Evolutionary conservation across 495 filamentous ascomycete species (phyloP), one percentile per base, ranked within the genome.

Genomic region (Xylaria palmicola): DNA sequence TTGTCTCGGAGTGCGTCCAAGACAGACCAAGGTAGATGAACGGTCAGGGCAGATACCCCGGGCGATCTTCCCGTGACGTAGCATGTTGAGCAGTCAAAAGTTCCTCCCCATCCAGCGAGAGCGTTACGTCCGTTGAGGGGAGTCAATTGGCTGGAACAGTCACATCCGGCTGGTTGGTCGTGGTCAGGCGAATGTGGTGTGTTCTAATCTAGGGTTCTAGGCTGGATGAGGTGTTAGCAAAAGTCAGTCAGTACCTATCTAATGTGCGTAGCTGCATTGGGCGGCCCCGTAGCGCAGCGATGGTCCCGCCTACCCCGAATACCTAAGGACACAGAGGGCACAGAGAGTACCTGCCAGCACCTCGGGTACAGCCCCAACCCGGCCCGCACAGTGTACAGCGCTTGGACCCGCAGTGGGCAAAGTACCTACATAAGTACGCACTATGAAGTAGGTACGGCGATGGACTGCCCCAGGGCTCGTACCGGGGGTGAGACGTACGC

Each of bases 341-440:
- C n/a, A n/a, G n/a, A n/a, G 27, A 10, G 24, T 17, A 29, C 10
- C 47, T 49, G 49, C 19, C 51, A 13, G 40, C 44, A 34, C 40
- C 22, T 20, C 52, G 3, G 24, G 45, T 24, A 51, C 45, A 22
- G 4, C 36, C 10, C 34, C 15, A 8, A 12, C 24, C 5, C 1
- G 56, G 6, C 56, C 56, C 56, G 27, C 56, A 59, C 56, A 59
- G 56, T 59, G 56, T 29, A 26, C 3, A 1, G 2, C 0, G 34
- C 45, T 2, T 15, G 8, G 20, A 29, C 15, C 20, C 0, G 8
- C n/a, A 1, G 27, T n/a, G 19, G 48, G 48, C 34, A 51, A 51
- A 36, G 48, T 51, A 51, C 6, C 48, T 51, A 29, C 10, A 34
- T 10, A 6, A 34, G 32, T 34, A 34, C 32, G 32, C 32, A 34